Base-by-base conservation (phyloP, 1,139 yeast species). In the Taphrina pruni region DNA sequence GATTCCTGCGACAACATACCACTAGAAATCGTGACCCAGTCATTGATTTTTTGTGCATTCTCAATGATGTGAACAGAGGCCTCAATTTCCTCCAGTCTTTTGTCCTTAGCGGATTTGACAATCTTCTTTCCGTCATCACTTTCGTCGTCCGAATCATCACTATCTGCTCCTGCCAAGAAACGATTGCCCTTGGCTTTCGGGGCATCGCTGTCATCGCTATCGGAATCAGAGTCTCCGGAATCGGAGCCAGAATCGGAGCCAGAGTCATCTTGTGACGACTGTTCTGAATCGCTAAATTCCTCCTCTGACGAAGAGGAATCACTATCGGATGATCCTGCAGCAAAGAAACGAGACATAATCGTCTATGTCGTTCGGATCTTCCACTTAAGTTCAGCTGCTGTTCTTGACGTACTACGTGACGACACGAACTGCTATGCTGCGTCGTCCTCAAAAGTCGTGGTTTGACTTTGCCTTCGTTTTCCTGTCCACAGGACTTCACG, bases 81-180 rank as follows among this genome's bases (percentile, higher is more conserved):
- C 75, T 86, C 88, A 81, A 94, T 85, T 79, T 94, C 99, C 78
- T 92, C 98, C 74, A 91, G 78, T 72, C 93, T 84, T 81, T 93
- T 95, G 74, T 93, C 98, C 81, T 89, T 91, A 70, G 97, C 97
- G 71, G 95, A 87, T 81, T 90, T 93, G 75, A 94, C 97, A 62
- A 92, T 91, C 76, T 88, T 89, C 79, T 88, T 88, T 73, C 86
- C 88, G 72, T 84, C 88, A 72, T 87, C 90, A 72, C 84, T 87
- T 69, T 85, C 88, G 71, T 80, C 77, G 71, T 85, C 87, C 60
- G 82, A 78, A 72, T 85, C 89, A 72, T 84, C 87, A 52, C 82
- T 79, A 62, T 76, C 84, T 75, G 76, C 76, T n/a, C 77, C 77
- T 36, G 75, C 73, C 71, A 75, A 71, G 69, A 75, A 75, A 39